Evolutionary conservation across 2,329 filamentous ascomycete species (phyloP).

Genomic region (Scleromitrula shiraiana): DNA sequence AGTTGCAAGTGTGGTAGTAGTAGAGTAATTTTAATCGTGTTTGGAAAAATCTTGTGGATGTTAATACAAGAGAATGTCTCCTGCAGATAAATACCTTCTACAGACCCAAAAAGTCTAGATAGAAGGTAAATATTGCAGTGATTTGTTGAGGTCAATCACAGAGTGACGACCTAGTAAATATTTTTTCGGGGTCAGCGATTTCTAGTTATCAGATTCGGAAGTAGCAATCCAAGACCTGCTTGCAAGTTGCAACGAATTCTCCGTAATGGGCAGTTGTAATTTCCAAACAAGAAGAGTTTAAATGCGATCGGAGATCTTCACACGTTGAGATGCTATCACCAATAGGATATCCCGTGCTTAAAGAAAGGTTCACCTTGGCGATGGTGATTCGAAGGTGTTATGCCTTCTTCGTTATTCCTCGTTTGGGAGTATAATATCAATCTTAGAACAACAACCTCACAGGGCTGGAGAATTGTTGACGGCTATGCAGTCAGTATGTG

Average conservation of each 20-base stretch:
- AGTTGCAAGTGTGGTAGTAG: background rate
- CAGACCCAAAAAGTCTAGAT: slow-evolving; percentile 1
- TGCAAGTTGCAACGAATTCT: too few species aligned
- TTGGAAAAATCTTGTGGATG: background rate
- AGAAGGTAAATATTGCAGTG: background rate
- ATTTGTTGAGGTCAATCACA: background rate
- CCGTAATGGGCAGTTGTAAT: background rate
- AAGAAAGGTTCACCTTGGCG: background rate
- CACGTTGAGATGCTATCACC: background rate
- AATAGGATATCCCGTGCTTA: background rate
- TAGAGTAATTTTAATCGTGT: background rate
- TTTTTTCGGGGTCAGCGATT: background rate
- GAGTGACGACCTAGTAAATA: background rate
- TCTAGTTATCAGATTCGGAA: background rate
- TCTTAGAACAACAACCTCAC: background rate
- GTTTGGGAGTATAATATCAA: background rate
- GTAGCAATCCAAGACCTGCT: background rate
- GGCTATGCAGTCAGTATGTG: too few species aligned
- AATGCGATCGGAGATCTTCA: too few species aligned
- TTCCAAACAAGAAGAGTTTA: background rate
- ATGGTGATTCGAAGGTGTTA: background rate
- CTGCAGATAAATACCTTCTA: background rate
- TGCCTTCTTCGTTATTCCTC: background rate
- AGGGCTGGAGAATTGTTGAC: too few species aligned
- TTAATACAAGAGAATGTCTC: background rate